Base-by-base conservation (phyloP, 441 rosid genomes). In the Erysimum cheiri region DNA sequence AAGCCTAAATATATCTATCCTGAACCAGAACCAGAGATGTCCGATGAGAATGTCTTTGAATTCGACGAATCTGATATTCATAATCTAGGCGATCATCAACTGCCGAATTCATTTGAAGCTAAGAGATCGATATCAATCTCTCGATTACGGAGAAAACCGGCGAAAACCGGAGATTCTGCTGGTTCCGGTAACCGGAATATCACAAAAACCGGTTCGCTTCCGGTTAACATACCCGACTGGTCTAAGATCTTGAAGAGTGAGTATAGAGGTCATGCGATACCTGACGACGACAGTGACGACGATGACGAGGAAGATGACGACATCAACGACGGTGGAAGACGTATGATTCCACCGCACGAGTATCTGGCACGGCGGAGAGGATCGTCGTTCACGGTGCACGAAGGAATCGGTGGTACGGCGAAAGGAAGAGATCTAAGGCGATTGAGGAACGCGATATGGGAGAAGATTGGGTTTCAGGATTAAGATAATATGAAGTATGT, bases 171-270 rank as follows among this genome's bases (percentile, higher is more conserved):
- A 35, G 81, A 72, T 36, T 41, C 36, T 4, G 65, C 57, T 12
- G 44, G 41, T 15, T 32, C 62, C 0, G 52, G 14, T 62, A 50
- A 50, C 53, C 67, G 61, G 44, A 64, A 13, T 2, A 9, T 29
- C 0, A 15, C 54, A 3, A 62, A 59, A 57, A 58, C 78, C 11
- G 67, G 91, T 55, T 91, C 97, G 0, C 49, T 89, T 43, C 96
- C 98, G 35, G 85, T 93, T 61, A 94, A 80, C 74, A 67, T 91
- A 15, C 98, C 98, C 1, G 97, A 94, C 54, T 94, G 96, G 96
- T 86, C 97, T 5, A 84, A 84, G 88, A 87, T 88, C 56, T 77
- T 89, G 8, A 85, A 77, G 68, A 79, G 77, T 6, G 85, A 78
- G 32, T 63, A 84, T 19, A 49, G 36, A 24, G 64, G 74, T 7